Base-by-base conservation (phyloP, 2,329 filamentous ascomycete species). In the Alternaria sp. region DNA sequence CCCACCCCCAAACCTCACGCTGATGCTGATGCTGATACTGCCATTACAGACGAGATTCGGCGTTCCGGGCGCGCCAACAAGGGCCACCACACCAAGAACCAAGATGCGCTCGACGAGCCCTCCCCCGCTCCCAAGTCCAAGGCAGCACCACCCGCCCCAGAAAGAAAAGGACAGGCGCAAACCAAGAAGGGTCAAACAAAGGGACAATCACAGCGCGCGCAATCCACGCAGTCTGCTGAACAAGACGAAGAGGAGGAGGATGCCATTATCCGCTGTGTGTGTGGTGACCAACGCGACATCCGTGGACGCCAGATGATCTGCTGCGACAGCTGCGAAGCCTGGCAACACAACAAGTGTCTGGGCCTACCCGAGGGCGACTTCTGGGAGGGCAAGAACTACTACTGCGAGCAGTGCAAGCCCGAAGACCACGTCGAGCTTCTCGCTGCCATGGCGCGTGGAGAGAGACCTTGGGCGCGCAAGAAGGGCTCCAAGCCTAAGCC, bases 321-420 rank as follows among this genome's bases (percentile, higher is more conserved):
- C 61, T 99, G 95, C 81, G 95, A 99, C 78, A 87, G 86, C 45
- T 99, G 95, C 78, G 88, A 87, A 48, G 94, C 90, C 40, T 99
- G 95, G 95, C 95, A 99, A 79, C 95, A 99, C 79, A 97, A 97
- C 72, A 89, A 96, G 63, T 99, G 95, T 76, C 92, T 99, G 83
- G 92, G 92, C 52, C 86, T 97, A 71, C 87, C 89, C 45, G 92
- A 91, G 68, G 86, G 89, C 31, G 65, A 71, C 90, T 60, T 85
- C 91, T 77, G 75, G 74, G 69, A 74, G 26, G 62, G 66, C 53
- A 72, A 66, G 58, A 68, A 67, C 23, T 99, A 99, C 80, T 96
- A 90, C 79, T 99, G 95, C 79, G 95, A 99, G 78, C 82, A 89
- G 78, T 98, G 95, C 81, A 85, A 86, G 51, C 95, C 95, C 0